Percentiles rank a stretch among this genome's conserved stretches.
Evolutionary conservation across 2,329 filamentous ascomycete species (phyloP).

Genomic region (Trichoderma pleuroti): DNA sequence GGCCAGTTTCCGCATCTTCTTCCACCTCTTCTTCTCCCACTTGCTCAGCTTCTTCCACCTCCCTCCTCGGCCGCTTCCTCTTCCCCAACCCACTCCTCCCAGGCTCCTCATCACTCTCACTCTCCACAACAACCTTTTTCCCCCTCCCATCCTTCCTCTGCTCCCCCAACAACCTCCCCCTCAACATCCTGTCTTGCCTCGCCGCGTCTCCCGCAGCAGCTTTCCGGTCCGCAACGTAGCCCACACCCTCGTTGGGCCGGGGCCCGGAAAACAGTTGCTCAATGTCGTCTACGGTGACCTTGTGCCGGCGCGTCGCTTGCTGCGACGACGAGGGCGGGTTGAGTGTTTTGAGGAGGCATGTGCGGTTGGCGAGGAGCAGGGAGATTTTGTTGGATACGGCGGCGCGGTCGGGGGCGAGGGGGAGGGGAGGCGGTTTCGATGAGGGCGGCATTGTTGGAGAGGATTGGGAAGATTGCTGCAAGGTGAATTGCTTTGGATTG

Average conservation of each 20-base stretch:
- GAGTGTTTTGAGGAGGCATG: constrained; percentile 33
- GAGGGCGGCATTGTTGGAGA: constrained; percentile 3
- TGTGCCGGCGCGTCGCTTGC: not conserved
- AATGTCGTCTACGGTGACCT: constrained; percentile 24
- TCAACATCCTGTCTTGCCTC: constrained; percentile 31
- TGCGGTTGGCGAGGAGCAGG: constrained; percentile 36
- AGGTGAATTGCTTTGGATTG: not conserved
- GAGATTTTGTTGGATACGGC: constrained; percentile 42
- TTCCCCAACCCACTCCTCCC: constrained; percentile 39
- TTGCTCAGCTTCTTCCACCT: not conserved
- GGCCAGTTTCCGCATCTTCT: constrained; percentile 28
- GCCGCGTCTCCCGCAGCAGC: constrained; percentile 24
- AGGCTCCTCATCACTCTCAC: constrained; percentile 36
- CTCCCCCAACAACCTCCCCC: constrained; percentile 30
- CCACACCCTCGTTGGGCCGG: constrained; percentile 40
- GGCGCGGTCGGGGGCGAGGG: constrained; percentile 37
- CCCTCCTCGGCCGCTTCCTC: constrained; percentile 32
- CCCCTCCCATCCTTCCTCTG: not conserved
- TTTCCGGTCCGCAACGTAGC: constrained; percentile 34
- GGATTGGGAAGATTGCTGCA: not conserved
- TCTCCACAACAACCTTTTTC: constrained; percentile 21
- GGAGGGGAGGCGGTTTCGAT: constrained; percentile 27
- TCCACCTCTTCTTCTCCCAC: not conserved
- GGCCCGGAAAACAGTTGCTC: constrained; percentile 27
- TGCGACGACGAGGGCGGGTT: constrained; percentile 24